Base-by-base conservation (phyloP, 1,284 basidiomycete species). In the Rhodotorula sp. region DNA sequence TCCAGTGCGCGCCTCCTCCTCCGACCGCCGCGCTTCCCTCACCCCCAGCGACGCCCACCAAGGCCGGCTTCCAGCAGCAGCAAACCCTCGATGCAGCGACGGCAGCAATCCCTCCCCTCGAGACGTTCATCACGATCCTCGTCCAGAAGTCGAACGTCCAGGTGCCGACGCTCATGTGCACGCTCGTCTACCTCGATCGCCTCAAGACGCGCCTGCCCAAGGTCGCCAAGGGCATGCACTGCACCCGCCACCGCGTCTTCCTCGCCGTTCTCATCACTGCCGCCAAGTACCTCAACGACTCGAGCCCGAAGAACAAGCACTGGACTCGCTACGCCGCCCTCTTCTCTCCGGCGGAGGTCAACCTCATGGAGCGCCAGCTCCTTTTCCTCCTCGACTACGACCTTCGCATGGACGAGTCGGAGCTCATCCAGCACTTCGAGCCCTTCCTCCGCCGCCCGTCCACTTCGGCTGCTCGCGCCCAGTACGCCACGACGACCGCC, bases 341-440 rank as follows among this genome's bases (percentile, higher is more conserved):
- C 70, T 86, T 94, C 80, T 87, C 82, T 16, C 82, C 83, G 67
- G 81, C 84, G 64, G 84, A 86, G 79, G 83, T 97, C 81, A 97
- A 95, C 82, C 84, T 94, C 75, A 97, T 97, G 94, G 94, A 98
- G 84, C 91, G 89, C 82, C 92, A 97, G 81, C 85, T 96, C 40
- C 85, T 96, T 63, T 89, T 85, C 80, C 83, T 95, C 69, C 86
- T 96, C 70, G 89, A 93, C 81, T 95, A 90, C 78, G 89, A 94
- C 79, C 86, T 96, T 63, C 86, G 88, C 51, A 92, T 94, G 81
- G 84, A 86, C 75, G 93, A 94, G 81, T 80, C 82, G 54, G 90
- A 93, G 77, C 87, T 88, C 15, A 83, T 89, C 73, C 78, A 80
- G 51, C 74, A 76, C 69, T 73, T 76, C 55, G 70, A 57, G 16